Conservation (phyloP, 805 yeast genomes). For the Candida nitratophila region DNA sequence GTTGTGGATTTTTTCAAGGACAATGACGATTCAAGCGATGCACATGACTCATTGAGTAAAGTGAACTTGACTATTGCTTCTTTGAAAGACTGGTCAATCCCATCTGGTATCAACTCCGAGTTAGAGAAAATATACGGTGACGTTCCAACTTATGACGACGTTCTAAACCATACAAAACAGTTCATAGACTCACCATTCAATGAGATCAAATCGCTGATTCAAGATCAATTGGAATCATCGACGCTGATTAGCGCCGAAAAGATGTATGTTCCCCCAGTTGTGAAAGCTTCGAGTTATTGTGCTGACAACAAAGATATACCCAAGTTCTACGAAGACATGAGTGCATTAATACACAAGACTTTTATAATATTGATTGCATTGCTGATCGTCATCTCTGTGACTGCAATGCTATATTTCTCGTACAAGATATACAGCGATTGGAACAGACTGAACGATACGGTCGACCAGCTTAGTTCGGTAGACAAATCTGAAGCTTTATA, state of each 20-base stretch:
- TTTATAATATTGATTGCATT: constrained; percentile 33
- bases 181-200: constrained; percentile 58
- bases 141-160: constrained; percentile 60
- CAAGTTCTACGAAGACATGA: constrained; percentile 27
- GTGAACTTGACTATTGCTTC: constrained; percentile 54
- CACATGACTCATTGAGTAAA: constrained; percentile 28
- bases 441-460: constrained; percentile 34
- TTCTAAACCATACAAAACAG: constrained; percentile 49
- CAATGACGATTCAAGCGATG: constrained; percentile 26
- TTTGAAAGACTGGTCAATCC: constrained; percentile 55
- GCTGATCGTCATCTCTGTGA: constrained; percentile 33
- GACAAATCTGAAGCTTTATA: neutral
- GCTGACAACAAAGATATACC: constrained; percentile 32
- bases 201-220: constrained; percentile 23
- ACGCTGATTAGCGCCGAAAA: constrained; percentile 12
- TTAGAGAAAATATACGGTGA: constrained; percentile 43
- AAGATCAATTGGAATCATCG: neutral
- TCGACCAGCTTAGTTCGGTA: constrained; percentile 12
- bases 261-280: constrained; percentile 34
- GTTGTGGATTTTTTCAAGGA: constrained; percentile 52
- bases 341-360: constrained; percentile 25
- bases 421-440: constrained; percentile 42
- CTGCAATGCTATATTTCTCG: constrained; percentile 32
- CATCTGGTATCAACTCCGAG: constrained; percentile 52
- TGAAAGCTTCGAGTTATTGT: constrained; percentile 29